Conservation (phyloP, 768 basidiomycete genomes). For the Royoungia palumana region DNA sequence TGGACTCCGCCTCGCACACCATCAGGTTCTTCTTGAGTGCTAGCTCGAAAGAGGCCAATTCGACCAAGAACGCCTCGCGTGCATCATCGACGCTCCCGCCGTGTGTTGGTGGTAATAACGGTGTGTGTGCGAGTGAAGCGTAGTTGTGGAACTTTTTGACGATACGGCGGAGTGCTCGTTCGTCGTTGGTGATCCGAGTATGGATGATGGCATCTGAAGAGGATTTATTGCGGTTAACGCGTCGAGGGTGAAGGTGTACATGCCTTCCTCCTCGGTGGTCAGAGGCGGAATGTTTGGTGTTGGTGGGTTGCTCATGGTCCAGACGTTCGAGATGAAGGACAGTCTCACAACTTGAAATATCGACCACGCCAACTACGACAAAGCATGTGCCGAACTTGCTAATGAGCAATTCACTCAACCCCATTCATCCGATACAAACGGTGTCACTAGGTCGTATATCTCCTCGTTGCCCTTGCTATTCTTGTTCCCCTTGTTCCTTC, state of each 20-base stretch:
- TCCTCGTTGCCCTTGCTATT: constrained; percentile 66
- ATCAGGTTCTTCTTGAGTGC: constrained; percentile 73
- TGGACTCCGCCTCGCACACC: constrained; percentile 81
- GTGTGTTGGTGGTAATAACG: constrained; percentile 34
- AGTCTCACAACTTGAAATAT: background rate
- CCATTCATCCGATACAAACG: constrained; percentile 76
- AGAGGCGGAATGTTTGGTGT: constrained; percentile 39
- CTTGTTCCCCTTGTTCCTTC: constrained; percentile 46
- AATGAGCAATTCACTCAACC: constrained; percentile 36
- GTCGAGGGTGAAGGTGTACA: constrained; percentile 20
- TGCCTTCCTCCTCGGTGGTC: constrained; percentile 63
- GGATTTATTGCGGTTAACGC: constrained; percentile 8
- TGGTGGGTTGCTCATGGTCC: background rate
- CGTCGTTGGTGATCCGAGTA: constrained; percentile 78
- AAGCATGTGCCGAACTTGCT: no score
- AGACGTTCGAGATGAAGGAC: constrained; percentile 2
- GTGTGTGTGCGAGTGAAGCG: constrained; percentile 51
- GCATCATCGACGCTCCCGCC: constrained; percentile 57
- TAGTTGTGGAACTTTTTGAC: constrained; percentile 82
- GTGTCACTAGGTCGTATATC: constrained; percentile 78
- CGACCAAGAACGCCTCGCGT: constrained; percentile 73
- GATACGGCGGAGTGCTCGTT: constrained; percentile 71
- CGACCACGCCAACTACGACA: no score
- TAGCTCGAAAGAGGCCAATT: constrained; percentile 73
- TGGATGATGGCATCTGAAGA: constrained; percentile 71